phyloP scores from a whole-genome alignment of 768 basidiomycete genomes.

The Tricholoma terreum region DNA sequence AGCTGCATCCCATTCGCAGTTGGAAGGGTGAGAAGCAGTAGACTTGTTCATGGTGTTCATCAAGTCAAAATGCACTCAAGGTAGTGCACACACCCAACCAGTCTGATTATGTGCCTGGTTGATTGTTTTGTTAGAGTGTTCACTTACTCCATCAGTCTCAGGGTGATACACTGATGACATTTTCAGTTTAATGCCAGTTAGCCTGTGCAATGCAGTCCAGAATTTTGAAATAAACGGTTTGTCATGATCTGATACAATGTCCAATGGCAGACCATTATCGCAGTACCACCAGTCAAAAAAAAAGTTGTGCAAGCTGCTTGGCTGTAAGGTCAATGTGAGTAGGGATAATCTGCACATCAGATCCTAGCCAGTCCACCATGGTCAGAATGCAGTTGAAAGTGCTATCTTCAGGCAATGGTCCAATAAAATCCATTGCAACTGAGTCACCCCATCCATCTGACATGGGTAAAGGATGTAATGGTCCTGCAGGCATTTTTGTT shows the following conservation, averaged over 20 bases:
- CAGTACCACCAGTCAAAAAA: slow-evolving; percentile 28
- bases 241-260: background rate
- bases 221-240: slow-evolving; percentile 10
- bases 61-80: slow-evolving; percentile 25
- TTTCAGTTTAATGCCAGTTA: slow-evolving; percentile 14
- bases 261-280: background rate
- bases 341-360: background rate
- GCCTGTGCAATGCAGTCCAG: slow-evolving; percentile 27
- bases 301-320: background rate
- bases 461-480: background rate
- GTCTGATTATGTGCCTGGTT: background rate
- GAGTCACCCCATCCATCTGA: no score
- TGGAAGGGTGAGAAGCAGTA: slow-evolving; percentile 32
- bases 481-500: background rate
- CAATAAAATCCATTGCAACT: no score
- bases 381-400: background rate
- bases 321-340: no score
- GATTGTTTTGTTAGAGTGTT: background rate
- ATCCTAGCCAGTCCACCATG: background rate
- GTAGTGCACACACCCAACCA: slow-evolving; percentile 17
- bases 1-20: slow-evolving; percentile 17
- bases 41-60: slow-evolving; percentile 30
- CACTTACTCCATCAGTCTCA: no score
- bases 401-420: no score
- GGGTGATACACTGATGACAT: no score